Evolutionary conservation across 2,329 filamentous ascomycete species (phyloP).

Genomic region (Alternaria alternata): DNA sequence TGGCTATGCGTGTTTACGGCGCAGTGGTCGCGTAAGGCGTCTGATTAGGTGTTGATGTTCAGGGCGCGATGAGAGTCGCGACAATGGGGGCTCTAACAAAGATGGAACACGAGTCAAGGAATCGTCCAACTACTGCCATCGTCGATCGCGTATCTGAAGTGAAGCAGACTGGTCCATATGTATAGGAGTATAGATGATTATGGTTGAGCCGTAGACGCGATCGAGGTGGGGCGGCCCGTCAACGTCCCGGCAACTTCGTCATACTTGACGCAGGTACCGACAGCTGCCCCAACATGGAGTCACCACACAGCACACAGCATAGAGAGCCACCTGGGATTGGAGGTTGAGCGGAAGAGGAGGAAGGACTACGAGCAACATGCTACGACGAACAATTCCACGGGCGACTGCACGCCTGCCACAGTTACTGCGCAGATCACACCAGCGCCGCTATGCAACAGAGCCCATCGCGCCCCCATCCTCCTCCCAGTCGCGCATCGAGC

Average conservation of each 20-base stretch:
- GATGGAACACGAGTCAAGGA: background rate
- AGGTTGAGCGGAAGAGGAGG: conserved; percentile 16
- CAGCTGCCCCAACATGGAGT: conserved; percentile 2
- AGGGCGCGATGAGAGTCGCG: background rate
- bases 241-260: conserved; percentile 15
- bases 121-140: background rate
- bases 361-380: conserved; percentile 13
- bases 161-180: background rate
- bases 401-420: conserved; percentile 1
- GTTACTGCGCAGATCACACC: conserved; percentile 11
- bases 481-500: conserved; percentile 44
- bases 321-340: background rate
- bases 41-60: too few relatives aligned
- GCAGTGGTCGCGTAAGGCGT: too few relatives aligned
- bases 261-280: conserved; percentile 3
- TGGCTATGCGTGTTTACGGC: too few relatives aligned
- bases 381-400: conserved; percentile 15
- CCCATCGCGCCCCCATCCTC: conserved; percentile 22
- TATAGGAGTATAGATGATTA: background rate
- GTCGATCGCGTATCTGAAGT: too few relatives aligned
- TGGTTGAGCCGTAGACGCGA: background rate
- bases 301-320: background rate
- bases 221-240: conserved; percentile 13
- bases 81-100: background rate
- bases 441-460: conserved; percentile 30